phyloP scores from a whole-genome alignment of 306 rosid genomes.

The Fragaria nilgerrensis region DNA sequence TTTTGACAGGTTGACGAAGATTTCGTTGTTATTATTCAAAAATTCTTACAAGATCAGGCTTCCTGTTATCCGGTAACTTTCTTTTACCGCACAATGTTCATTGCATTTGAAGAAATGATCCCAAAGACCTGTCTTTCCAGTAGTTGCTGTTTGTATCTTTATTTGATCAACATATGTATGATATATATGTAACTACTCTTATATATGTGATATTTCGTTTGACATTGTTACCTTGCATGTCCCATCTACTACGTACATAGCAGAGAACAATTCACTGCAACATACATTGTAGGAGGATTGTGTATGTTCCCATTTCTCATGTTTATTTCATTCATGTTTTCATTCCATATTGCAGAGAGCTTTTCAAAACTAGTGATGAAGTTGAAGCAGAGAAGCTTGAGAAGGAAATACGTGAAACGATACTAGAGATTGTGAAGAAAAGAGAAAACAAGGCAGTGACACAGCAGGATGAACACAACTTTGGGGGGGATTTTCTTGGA shows the following conservation, averaged over 20 bases:
- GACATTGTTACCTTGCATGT: neutral
- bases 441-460: neutral
- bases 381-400: neutral
- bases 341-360: neutral
- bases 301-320: neutral
- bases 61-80: neutral
- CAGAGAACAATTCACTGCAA: neutral
- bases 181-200: neutral
- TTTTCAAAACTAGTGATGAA: neutral
- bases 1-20: neutral
- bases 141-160: neutral
- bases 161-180: neutral
- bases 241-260: no score
- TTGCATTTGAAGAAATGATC: neutral
- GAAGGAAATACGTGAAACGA: neutral
- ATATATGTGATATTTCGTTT: no score
- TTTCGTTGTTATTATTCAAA: neutral
- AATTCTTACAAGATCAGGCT: neutral
- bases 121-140: no score
- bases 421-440: neutral
- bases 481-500: neutral
- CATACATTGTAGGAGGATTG: neutral
- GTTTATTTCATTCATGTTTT: neutral
- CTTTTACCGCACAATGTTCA: no score
- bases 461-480: neutral